These are phyloP conservation scores for Suillus bovinus DNA, from an alignment of 768 basidiomycete genomes.

Conservation along the genomic window DNA sequence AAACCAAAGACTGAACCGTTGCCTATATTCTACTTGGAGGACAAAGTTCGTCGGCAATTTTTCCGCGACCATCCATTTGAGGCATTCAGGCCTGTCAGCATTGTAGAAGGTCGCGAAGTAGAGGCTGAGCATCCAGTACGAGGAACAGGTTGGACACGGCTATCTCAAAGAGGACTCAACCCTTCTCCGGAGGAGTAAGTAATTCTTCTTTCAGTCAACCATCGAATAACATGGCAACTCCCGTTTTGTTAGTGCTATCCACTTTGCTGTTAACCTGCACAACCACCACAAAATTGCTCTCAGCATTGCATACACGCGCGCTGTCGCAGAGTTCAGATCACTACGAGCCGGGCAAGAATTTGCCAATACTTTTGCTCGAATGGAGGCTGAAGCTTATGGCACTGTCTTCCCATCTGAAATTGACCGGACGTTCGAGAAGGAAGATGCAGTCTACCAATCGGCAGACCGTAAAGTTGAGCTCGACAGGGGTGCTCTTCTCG, in stretches of 20 bases:
- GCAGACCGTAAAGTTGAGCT: slow-evolving; percentile 56
- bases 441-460: slow-evolving; percentile 60
- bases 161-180: slow-evolving; percentile 80
- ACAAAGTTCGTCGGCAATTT: slow-evolving; percentile 85
- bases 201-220: not conserved
- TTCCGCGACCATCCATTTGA: slow-evolving; percentile 97
- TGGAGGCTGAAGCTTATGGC: slow-evolving; percentile 81
- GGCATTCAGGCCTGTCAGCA: slow-evolving; percentile 74
- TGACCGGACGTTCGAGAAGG: slow-evolving; percentile 58
- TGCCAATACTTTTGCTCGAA: slow-evolving; percentile 68
- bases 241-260: slow-evolving; percentile 60
- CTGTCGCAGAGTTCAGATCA: slow-evolving; percentile 84
- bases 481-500: slow-evolving; percentile 60
- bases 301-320: slow-evolving; percentile 75
- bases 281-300: slow-evolving; percentile 61
- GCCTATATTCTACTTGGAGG: slow-evolving; percentile 78
- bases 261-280: slow-evolving; percentile 80
- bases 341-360: slow-evolving; percentile 85
- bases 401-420: slow-evolving; percentile 65
- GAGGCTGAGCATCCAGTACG: slow-evolving; percentile 54
- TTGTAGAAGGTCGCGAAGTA: slow-evolving; percentile 71
- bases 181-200: slow-evolving; percentile 91
- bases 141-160: slow-evolving; percentile 71
- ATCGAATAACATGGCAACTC: slow-evolving; percentile 14
- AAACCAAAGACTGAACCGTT: slow-evolving; percentile 48